Evolutionary conservation across 441 rosid genomes (phyloP).

Genomic region (Gossypium davidsonii): DNA sequence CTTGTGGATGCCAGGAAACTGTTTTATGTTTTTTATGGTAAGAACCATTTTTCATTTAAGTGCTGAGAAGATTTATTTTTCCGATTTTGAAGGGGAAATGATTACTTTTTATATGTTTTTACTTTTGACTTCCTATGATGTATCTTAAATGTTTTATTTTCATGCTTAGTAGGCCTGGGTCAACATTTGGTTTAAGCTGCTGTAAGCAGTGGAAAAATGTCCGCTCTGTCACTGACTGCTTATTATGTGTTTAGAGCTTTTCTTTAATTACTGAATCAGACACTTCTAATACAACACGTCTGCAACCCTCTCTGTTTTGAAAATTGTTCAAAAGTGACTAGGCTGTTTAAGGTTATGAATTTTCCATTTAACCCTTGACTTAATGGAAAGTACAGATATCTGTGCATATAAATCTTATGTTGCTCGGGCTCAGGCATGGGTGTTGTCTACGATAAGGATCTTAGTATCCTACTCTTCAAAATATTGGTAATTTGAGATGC

Average conservation of each 20-base stretch:
- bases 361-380: background rate
- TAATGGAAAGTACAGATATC: background rate
- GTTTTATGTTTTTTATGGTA: slow-evolving; percentile 70
- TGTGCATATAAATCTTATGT: background rate
- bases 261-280: background rate
- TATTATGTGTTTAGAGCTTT: background rate
- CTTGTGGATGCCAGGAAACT: slow-evolving; percentile 89
- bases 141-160: background rate
- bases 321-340: background rate
- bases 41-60: background rate
- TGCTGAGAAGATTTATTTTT: background rate
- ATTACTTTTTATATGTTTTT: background rate
- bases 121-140: background rate
- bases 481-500: background rate
- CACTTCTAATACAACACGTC: background rate
- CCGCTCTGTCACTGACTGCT: background rate
- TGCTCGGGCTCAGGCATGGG: background rate
- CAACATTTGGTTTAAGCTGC: background rate
- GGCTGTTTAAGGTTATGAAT: background rate
- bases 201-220: background rate
- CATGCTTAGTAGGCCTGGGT: background rate
- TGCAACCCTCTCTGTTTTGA: background rate
- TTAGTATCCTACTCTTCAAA: background rate
- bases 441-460: slow-evolving; percentile 5
- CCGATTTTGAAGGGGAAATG: background rate